Conservation (phyloP, 129 eudicot species). For the Escallonia herrerae region DNA sequence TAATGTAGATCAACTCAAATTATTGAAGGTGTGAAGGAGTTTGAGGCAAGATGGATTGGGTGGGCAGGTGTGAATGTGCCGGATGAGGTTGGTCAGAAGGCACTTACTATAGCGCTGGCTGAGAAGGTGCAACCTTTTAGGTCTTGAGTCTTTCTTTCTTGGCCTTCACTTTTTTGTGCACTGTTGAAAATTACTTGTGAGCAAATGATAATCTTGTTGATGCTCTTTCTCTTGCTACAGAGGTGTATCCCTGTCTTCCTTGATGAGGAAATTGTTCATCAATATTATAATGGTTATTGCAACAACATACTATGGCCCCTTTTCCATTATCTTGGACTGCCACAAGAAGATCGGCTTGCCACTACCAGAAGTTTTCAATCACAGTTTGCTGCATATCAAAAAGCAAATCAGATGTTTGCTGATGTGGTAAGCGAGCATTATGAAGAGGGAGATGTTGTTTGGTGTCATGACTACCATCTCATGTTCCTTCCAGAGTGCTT, state of each 20-base stretch:
- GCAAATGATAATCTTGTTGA: background rate
- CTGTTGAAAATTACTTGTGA: background rate
- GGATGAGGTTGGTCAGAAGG: constrained; percentile 77
- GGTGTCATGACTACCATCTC: constrained; percentile 98
- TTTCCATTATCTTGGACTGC: constrained; percentile 88
- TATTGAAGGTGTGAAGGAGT: constrained; percentile 81
- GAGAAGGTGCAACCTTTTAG: constrained; percentile 48
- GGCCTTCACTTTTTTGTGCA: background rate
- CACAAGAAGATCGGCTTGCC: constrained; percentile 92
- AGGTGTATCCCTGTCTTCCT: constrained; percentile 94
- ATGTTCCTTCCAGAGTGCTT: constrained; percentile 92
- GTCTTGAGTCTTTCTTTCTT: constrained; percentile 1
- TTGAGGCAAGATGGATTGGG: constrained; percentile 94
- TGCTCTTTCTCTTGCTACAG: constrained; percentile 30
- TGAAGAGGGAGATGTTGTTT: constrained; percentile 92
- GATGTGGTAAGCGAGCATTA: constrained; percentile 82
- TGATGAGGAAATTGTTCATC: constrained; percentile 82
- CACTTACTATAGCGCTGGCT: constrained; percentile 78
- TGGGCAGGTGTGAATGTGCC: constrained; percentile 99
- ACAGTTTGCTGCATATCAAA: constrained; percentile 85
- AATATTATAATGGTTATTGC: constrained; percentile 92
- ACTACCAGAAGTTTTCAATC: constrained; percentile 93
- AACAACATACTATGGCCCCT: constrained; percentile 96
- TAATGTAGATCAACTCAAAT: background rate
- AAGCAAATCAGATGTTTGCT: constrained; percentile 98